Base-by-base conservation (phyloP, 345 rosid species). In the Garcia nutans region DNA sequence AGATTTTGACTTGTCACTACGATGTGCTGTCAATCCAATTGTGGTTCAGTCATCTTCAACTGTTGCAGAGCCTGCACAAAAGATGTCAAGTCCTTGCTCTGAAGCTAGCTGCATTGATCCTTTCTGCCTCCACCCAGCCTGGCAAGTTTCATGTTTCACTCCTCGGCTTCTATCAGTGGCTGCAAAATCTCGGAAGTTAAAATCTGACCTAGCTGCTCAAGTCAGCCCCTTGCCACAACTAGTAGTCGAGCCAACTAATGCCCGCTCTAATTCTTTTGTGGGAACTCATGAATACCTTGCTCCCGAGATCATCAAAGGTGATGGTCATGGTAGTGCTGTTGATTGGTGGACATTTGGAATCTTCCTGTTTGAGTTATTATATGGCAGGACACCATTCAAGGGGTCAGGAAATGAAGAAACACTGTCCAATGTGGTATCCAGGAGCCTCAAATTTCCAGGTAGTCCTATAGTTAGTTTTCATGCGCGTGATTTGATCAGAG, bases 311-410 rank as follows among this genome's bases (percentile, higher is more conserved):
- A 84, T 91, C 87, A 89, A 89, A 79, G 89, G 91, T 11, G 92
- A 91, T 65, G 94, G 92, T 60, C 97, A 91, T 75, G 96, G 96
- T 68, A 89, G 86, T 74, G 87, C 96, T 20, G 96, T 91, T 58
- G 96, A 91, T 74, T 91, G 96, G 96, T 91, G 96, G 93, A 91
- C 89, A 5, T 89, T 85, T n/a, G 96, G 96, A 19, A 88, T 91
- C 75, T 89, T 91, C 77, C 76, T 91, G 71, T 91, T 82, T 47
- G 96, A 91, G 84, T 86, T 91, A 59, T 72, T 91, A 49, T 91
- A 88, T 31, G 92, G 96, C 22, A 88, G 73, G 82, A 91, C 93
- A 0, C 96, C 93, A 1, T 89, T 91, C 86, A 91, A 91, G 81
- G 96, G 96, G 44, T 80, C 81, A 0, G 87, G 83, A 76, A 88